Base-by-base conservation (phyloP, 305 asterid genomes). In the Andrographis paniculata region DNA sequence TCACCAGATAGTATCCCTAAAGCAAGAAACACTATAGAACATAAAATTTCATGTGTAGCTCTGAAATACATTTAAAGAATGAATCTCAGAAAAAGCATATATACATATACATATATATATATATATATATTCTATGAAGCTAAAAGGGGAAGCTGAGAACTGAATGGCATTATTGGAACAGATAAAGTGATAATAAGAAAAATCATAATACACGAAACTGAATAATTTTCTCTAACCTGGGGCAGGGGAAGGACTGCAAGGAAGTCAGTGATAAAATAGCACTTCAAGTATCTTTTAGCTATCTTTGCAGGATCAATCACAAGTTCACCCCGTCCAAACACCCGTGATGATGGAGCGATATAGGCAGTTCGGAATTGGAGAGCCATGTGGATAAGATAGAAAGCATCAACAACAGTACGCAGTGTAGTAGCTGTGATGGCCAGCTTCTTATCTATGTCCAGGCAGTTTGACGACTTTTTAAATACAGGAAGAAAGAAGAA, bases 241-340 rank as follows among this genome's bases (percentile, higher is more conserved):
- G 99, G 99, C 53, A 92, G 75, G 44, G 99, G 99, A 61, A 92
- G 84, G 67, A 92, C 82, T 0, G 99, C 72, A 53, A 92, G 94
- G 69, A 92, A 78, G 76, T 92, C 99, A 41, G 87, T 66, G 65
- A 92, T 77, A 54, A 92, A 92, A 47, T 92, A 73, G 74, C 58
- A 74, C 69, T 84, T 73, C 86, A 92, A 49, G 80, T 92, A 92
- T 68, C 97, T 71, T 67, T 92, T 92, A 36, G 97, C 99, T 45
- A 92, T 92, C 75, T 87, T 75, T 42, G 73, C 89, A 56, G 91
- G 87, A 78, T 87, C 93, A 57, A 92, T 87, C 16, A 87, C 99
- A 59, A 92, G 99, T 82, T 92, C 99, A 52, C 97, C 99, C 53
- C 99, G 70, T 50, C 99, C 99, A 77, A 92, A 92, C 53, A 92